Base-by-base conservation (phyloP, 179 eudicot genomes). In the Beta corolliflora region DNA sequence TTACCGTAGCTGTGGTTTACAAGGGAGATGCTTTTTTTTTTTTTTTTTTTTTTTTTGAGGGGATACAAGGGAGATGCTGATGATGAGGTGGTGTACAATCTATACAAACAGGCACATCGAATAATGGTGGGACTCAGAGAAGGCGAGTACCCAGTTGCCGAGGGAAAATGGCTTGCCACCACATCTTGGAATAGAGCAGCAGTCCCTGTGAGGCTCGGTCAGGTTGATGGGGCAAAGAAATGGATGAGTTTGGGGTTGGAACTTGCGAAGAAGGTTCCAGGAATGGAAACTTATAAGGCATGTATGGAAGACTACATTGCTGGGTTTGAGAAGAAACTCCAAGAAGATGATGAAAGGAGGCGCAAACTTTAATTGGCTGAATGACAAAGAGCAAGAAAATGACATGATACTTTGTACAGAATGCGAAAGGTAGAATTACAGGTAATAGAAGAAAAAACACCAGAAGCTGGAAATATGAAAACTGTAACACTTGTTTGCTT, bases 161-260 rank as follows among this genome's bases (percentile, higher is more conserved):
- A 95, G 80, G 98, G 92, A 71, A 95, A 95, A 82, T 95, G 99
- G 99, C 96, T 95, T 52, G 93, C 93, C 54, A 91, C 89, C 83
- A 91, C 99, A 46, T 93, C 98, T 10, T 95, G 99, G 99, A 95
- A 95, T 83, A 89, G 99, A 60, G 99, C 95, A 76, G 91, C 94
- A 78, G 83, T 92, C 7, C 93, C 95, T 0, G 84, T 84, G 77
- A 90, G 93, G 87, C 73, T 94, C 81, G 97, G 96, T 29, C 89
- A 87, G 81, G 82, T 75, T 55, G 94, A 89, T 56, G 86, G 82
- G 44, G 94, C 97, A n/a, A 95, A 72, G 80, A 95, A 89, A 87
- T 95, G 99, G 99, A 92, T 94, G 96, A 84, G 18, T 76, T 66
- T 94, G 76, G 99, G 94, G 52, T 72, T 91, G 88, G 98, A 95